Conservation (phyloP, 2,329 filamentous ascomycete species). For the Graphiopsis chlorocephala region DNA sequence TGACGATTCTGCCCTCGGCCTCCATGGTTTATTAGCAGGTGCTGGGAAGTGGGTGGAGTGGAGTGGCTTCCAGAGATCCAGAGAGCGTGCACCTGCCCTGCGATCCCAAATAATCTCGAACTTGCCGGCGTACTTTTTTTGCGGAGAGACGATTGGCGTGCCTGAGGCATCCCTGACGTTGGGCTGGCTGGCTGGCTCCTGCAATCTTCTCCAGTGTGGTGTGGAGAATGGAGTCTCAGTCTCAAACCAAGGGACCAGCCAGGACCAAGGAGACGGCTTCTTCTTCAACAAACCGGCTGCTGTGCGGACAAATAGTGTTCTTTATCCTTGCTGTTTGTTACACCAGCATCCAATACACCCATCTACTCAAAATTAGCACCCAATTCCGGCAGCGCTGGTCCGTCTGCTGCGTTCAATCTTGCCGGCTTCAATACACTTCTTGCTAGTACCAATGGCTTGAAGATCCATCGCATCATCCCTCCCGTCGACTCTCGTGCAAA, state of each 20-base stretch:
- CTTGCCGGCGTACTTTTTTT: background rate
- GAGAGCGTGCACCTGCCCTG: background rate
- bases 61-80: background rate
- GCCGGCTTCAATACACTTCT: background rate
- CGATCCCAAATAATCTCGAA: background rate
- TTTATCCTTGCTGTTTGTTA: background rate
- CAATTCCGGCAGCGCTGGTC: background rate
- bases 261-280: background rate
- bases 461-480: conserved; percentile 1
- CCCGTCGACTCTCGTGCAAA: background rate
- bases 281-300: background rate
- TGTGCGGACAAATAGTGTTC: background rate
- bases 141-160: background rate
- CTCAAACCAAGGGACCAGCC: background rate
- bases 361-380: background rate
- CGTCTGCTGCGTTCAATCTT: background rate
- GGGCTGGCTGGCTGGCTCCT: background rate
- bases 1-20: conserved; percentile 41
- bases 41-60: background rate
- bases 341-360: background rate
- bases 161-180: background rate
- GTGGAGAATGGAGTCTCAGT: background rate
- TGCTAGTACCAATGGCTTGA: conserved; percentile 9
- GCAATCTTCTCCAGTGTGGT: background rate
- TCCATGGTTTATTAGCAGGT: conserved; percentile 3